phyloP scores from a whole-genome alignment of 257 asterid genomes.

The Solanum bulbocastanum region DNA sequence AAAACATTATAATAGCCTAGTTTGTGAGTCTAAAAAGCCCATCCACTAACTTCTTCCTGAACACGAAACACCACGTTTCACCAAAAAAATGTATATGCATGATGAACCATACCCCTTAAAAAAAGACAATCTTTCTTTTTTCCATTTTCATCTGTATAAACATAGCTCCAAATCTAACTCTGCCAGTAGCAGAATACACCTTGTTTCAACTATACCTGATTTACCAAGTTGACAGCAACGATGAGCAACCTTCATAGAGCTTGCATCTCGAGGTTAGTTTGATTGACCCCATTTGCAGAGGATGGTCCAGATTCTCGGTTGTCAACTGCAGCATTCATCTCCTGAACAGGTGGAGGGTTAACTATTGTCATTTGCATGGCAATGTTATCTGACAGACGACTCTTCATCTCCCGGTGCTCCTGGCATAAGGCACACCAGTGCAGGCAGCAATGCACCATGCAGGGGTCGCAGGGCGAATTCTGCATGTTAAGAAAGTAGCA shows the following conservation, averaged over 20 bases:
- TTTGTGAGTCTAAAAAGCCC: background rate
- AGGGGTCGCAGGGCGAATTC: conserved; percentile 97
- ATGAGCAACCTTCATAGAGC: conserved; percentile 27
- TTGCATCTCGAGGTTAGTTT: conserved; percentile 67
- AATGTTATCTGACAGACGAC: conserved; percentile 55
- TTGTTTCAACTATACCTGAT: background rate
- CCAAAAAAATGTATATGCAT: background rate
- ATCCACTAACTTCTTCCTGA: background rate
- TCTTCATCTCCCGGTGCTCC: conserved; percentile 96
- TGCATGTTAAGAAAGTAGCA: conserved; percentile 15
- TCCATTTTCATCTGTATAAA: background rate
- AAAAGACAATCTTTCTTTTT: background rate
- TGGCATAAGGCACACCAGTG: conserved; percentile 99
- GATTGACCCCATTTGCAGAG: conserved; percentile 38
- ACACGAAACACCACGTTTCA: background rate
- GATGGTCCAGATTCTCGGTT: conserved; percentile 23
- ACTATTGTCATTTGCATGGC: conserved; percentile 73
- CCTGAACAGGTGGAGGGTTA: conserved; percentile 82
- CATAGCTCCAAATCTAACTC: background rate
- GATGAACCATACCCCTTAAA: background rate
- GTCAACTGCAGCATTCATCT: conserved; percentile 38
- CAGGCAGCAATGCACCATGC: conserved; percentile 91
- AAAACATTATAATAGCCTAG: background rate
- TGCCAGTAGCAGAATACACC: background rate
- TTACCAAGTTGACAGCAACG: background rate